These are phyloP conservation scores for Monoraphidium neglectum DNA, from an alignment of 139 green algal genomes.

Conservation along the genomic window DNA sequence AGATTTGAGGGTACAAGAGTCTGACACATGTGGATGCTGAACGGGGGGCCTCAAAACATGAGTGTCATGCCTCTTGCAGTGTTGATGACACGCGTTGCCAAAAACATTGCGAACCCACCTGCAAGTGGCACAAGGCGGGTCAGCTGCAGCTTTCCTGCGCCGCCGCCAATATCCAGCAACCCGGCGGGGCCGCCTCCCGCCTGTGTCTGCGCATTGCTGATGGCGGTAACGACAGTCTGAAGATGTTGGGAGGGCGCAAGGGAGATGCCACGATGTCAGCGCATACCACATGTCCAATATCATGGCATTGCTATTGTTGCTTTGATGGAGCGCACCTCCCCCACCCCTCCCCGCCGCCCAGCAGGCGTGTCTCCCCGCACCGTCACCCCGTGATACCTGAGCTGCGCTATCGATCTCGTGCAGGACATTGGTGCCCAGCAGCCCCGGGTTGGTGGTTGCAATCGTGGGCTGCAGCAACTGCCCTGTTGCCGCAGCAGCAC, in stretches of 20 bases:
- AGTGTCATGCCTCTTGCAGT: too few relatives aligned
- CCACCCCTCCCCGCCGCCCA: not conserved
- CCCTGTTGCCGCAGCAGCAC: not conserved
- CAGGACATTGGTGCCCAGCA: slow-evolving; percentile 84
- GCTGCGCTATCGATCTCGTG: slow-evolving; percentile 82
- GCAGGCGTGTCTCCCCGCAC: not conserved
- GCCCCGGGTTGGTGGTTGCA: slow-evolving; percentile 58
- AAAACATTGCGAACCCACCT: too few relatives aligned
- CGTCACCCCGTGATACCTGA: slow-evolving; percentile 47
- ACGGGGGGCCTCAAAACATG: too few relatives aligned
- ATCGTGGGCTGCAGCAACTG: slow-evolving; percentile 57
- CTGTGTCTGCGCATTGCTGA: slow-evolving; percentile 65
- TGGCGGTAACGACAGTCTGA: slow-evolving; percentile 64
- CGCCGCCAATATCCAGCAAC: slow-evolving; percentile 41
- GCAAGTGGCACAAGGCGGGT: slow-evolving; percentile 36
- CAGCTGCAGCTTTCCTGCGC: slow-evolving; percentile 40
- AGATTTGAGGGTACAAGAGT: too few relatives aligned
- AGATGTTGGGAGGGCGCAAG: not conserved
- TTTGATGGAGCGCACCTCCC: slow-evolving; percentile 9
- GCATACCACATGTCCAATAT: not conserved
- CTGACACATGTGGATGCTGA: too few relatives aligned
- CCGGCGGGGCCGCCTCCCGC: slow-evolving; percentile 44
- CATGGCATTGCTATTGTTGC: not conserved
- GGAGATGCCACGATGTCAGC: slow-evolving; percentile 1
- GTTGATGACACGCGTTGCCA: too few relatives aligned